Base-by-base conservation (phyloP, 2,329 filamentous ascomycete genomes). In the Tolypocladium nubicola region DNA sequence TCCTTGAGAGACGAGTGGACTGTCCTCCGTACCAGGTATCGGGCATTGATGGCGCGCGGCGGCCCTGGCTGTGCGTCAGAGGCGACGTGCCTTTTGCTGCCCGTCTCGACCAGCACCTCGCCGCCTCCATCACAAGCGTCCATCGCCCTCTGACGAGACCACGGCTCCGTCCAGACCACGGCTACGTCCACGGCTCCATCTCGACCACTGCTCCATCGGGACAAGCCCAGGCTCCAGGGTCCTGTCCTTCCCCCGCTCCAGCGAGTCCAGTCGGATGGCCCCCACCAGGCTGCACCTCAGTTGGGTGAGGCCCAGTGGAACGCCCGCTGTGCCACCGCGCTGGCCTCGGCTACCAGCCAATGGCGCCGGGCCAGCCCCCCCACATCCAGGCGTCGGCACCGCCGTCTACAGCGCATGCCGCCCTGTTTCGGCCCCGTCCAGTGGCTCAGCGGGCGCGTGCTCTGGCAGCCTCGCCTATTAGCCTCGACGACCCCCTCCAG, bases 341-440 rank as follows among this genome's bases (percentile, higher is more conserved):
- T n/a, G 45, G 54, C 56, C 58, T 67, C 63, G 64, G 61, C 66
- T 66, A 65, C 55, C 43, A 37, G 39, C 68, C 68, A 70, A 70
- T 69, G 53, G 61, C 37, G 55, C 30, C 35, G 41, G 11, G 19
- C 19, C 45, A 30, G 11, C 9, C 54, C 57, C 64, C 59, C 63
- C 63, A 63, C 61, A 60, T 50, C 53, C 55, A 30, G 54, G 58
- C 45, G 45, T 49, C 14, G 45, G 45, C 45, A 19, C 45, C 30
- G 45, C 33, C 43, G 55, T 45, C 54, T 26, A 41, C 54, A 49
- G 45, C 43, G 21, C 41, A 16, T 16, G 43, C 21, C 43, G 13
- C 23, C 49, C 57, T 45, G 41, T 26, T 5, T 8, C 41, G 19
- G 41, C 23, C 10, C 41, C 21, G 41, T 26, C 21, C 21, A 14